These are phyloP conservation scores for Arabidopsis lyrata DNA, from an alignment of 441 rosid species.

Conservation along the genomic window DNA sequence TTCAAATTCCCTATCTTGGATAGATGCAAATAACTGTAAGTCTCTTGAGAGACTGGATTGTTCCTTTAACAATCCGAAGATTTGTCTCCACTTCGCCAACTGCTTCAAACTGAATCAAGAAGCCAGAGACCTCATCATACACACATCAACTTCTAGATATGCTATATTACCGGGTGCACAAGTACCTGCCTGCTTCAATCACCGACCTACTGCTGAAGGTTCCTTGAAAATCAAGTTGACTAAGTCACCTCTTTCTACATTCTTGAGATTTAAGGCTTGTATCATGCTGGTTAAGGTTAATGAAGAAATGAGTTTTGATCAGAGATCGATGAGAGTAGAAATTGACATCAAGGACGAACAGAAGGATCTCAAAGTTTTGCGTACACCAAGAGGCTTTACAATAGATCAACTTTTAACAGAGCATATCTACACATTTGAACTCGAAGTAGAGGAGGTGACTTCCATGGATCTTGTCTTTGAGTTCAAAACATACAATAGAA, in stretches of 20 bases:
- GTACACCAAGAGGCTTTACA: accelerated
- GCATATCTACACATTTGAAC: conserved; percentile 16
- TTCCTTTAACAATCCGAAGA: neutral
- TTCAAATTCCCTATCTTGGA: neutral
- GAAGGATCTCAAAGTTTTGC: neutral
- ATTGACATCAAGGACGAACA: neutral
- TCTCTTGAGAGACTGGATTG: conserved; percentile 2
- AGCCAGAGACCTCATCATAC: neutral
- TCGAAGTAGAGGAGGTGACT: neutral
- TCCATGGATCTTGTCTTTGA: neutral
- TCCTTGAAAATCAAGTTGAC: neutral
- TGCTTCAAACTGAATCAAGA: conserved; percentile 12
- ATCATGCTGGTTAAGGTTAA: too few species aligned
- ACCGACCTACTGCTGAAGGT: neutral
- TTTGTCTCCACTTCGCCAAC: neutral
- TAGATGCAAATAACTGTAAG: neutral
- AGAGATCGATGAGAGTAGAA: accelerated
- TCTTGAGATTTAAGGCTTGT: too few species aligned
- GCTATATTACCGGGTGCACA: neutral
- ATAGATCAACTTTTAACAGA: neutral
- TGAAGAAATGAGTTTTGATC: neutral
- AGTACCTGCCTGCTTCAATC: neutral
- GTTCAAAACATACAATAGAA: accelerated
- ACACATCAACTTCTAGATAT: neutral
- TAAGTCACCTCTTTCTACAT: neutral